A percentile compares a stretch with the other conserved stretches of the same genome.
Evolutionary conservation across 164 flowering plant species (phyloP).

Genomic region (Euptelea pleiosperma): DNA sequence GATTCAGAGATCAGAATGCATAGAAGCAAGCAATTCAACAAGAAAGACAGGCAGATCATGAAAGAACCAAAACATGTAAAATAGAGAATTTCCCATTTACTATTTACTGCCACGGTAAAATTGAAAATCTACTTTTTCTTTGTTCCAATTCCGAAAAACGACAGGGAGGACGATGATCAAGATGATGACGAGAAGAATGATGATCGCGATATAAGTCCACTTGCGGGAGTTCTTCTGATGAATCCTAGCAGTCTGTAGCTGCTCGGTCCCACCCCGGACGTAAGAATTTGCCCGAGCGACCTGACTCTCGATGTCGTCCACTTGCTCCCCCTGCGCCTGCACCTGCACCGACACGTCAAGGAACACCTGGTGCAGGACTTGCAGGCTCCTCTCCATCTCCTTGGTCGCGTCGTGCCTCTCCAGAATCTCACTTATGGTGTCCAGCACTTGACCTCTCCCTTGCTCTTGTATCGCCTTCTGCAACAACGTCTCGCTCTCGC

Average conservation of each 20-base stretch:
- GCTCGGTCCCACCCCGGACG: conserved; percentile 29
- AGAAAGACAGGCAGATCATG: too few relatives aligned
- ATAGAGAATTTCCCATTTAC: too few relatives aligned
- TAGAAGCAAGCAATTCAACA: too few relatives aligned
- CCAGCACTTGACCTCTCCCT: conserved; percentile 32
- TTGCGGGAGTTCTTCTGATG: conserved; percentile 39
- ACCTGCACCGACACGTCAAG: conserved; percentile 38
- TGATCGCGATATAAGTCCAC: conserved; percentile 34
- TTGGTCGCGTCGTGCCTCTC: conserved; percentile 38
- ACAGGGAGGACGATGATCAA: conserved; percentile 27
- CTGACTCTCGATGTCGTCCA: conserved; percentile 39
- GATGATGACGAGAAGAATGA: conserved; percentile 29
- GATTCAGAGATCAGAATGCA: too few relatives aligned
- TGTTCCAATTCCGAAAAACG: conserved; percentile 3
- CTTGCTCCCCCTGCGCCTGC: conserved; percentile 32
- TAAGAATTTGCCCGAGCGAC: conserved; percentile 33
- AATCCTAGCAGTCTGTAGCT: conserved; percentile 27
- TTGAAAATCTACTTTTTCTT: too few relatives aligned
- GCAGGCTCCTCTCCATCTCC: conserved; percentile 31
- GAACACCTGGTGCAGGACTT: conserved; percentile 38
- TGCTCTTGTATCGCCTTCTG: conserved; percentile 30
- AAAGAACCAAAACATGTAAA: too few relatives aligned
- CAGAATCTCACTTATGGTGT: conserved; percentile 33
- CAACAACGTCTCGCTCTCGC: conserved; percentile 30
- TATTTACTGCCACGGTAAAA: too few relatives aligned